Conservation (phyloP, 768 basidiomycete species). For the Termitomyces heimii region DNA sequence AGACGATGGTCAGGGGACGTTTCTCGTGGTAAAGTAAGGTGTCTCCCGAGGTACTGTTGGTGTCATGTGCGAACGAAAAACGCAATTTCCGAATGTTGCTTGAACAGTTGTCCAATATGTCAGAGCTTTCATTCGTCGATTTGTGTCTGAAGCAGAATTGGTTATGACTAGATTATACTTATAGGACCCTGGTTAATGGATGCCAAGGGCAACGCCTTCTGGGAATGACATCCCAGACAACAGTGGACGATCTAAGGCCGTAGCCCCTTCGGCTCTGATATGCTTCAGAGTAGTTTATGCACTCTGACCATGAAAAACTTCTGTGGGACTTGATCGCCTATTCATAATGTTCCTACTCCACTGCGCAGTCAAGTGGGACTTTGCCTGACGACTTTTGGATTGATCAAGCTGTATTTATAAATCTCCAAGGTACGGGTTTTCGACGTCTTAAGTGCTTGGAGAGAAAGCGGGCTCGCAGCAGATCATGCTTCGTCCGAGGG, state of each 20-base stretch:
- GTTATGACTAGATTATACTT: not conserved
- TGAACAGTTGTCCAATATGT: not conserved
- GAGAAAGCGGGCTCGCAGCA: not conserved
- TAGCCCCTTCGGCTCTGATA: not conserved
- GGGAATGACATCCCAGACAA: not conserved
- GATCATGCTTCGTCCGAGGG: slow-evolving; percentile 12
- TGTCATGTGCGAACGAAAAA: not conserved
- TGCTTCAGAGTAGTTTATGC: not conserved
- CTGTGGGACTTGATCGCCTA: not conserved
- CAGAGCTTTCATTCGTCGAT: not conserved
- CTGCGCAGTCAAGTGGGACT: not conserved
- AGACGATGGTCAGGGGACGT: not conserved
- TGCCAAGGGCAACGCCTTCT: not conserved
- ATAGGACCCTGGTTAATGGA: not conserved
- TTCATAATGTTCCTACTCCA: not conserved
- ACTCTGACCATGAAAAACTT: not conserved
- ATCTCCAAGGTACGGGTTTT: not conserved
- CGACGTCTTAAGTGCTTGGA: not conserved
- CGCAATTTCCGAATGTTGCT: not conserved
- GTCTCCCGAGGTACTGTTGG: not conserved
- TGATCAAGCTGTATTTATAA: not conserved
- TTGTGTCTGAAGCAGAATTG: not conserved
- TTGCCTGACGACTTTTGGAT: not conserved
- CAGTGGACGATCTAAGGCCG: not conserved
- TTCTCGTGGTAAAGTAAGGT: not conserved